Percentiles rank a stretch among this genome's conserved stretches.
These are phyloP conservation scores for Suillus sp. DNA, from an alignment of 768 basidiomycete species.

Conservation along the genomic window DNA sequence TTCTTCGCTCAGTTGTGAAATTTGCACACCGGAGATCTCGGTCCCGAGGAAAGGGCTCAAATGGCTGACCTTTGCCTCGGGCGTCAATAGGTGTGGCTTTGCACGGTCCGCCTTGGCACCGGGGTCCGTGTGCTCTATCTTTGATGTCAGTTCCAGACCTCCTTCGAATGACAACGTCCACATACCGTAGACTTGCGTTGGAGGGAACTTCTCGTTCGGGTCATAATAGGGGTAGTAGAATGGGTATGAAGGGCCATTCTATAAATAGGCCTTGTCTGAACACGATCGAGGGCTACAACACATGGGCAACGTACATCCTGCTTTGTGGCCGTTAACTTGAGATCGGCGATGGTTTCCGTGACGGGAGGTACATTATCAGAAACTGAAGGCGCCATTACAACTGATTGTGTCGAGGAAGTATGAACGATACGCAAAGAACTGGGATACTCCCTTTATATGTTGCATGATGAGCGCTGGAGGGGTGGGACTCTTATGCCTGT, in stretches of 20 bases:
- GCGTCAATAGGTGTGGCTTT: slow-evolving; percentile 51
- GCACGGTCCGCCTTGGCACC: slow-evolving; percentile 50
- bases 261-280: background rate
- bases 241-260: slow-evolving; percentile 49
- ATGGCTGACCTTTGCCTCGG: slow-evolving; percentile 40
- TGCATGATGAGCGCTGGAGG: background rate
- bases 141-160: background rate
- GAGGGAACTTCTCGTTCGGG: slow-evolving; percentile 50
- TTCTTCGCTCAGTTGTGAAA: slow-evolving; percentile 52
- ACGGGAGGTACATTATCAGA: slow-evolving; percentile 12
- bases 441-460: background rate
- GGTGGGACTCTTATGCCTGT: background rate
- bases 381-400: slow-evolving; percentile 20
- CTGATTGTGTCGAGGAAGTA: background rate
- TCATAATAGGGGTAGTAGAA: slow-evolving; percentile 52
- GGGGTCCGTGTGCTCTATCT: slow-evolving; percentile 45
- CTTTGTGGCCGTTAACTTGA: slow-evolving; percentile 12
- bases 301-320: slow-evolving; percentile 7
- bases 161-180: background rate
- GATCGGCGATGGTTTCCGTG: slow-evolving; percentile 10
- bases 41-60: slow-evolving; percentile 56
- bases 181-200: slow-evolving; percentile 38
- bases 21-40: slow-evolving; percentile 51
- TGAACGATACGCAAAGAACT: background rate
- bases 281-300: background rate